Conservation (phyloP, 176 grass and related monocot genomes). For the Avena eriantha region DNA sequence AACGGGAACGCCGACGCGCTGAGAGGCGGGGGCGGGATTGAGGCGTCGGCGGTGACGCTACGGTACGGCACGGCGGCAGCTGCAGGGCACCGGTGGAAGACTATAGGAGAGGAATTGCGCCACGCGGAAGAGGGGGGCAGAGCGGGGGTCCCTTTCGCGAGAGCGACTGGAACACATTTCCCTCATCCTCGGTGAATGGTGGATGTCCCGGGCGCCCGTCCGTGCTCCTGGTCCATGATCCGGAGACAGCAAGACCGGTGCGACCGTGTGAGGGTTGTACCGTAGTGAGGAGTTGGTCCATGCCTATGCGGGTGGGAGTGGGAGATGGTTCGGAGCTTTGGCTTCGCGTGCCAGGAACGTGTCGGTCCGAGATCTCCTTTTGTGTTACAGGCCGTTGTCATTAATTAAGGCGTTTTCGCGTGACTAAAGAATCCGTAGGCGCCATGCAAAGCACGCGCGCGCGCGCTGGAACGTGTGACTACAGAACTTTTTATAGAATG, state of each 20-base stretch:
- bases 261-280: not conserved
- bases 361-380: slow-evolving; percentile 25
- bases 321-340: too few relatives aligned
- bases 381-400: not conserved
- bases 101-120: slow-evolving; percentile 26
- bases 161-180: slow-evolving; percentile 9
- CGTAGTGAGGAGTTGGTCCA: not conserved
- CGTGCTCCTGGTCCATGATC: slow-evolving; percentile 19
- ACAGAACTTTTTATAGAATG: too few relatives aligned
- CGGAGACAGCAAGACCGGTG: not conserved
- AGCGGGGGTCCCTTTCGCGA: slow-evolving; percentile 46
- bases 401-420: not conserved
- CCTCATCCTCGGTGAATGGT: slow-evolving; percentile 32
- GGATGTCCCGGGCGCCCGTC: not conserved
- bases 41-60: not conserved
- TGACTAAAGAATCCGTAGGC: not conserved
- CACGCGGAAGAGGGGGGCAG: slow-evolving; percentile 35
- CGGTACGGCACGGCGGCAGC: slow-evolving; percentile 19
- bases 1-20: not conserved
- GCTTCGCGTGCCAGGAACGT: slow-evolving; percentile 8
- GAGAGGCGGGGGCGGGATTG: not conserved
- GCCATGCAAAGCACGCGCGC: not conserved
- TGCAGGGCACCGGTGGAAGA: slow-evolving; percentile 21
- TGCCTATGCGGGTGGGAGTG: not conserved
- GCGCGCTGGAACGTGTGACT: not conserved